Evolutionary conservation across 2,329 filamentous ascomycete genomes (phyloP), one percentile per base, ranked within the genome.

Genomic region (Trichophyton rubrum): DNA sequence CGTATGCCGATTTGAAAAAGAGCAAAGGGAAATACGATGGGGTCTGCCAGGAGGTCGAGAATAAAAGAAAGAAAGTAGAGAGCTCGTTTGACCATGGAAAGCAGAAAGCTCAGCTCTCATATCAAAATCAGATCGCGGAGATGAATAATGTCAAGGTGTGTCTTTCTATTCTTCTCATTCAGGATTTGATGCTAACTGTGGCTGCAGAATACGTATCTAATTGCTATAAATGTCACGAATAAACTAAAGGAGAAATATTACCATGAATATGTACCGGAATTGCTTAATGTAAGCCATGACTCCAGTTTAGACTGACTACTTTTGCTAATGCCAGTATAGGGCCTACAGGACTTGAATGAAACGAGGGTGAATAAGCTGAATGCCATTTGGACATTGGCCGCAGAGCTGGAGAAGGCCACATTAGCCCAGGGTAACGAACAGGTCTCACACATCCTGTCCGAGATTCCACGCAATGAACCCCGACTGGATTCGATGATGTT

Each of bases 161-260:
- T 58, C 15, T 38, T 38, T 38, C n/a, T 2, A 27, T 5, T 35
- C 5, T 5, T 49, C 11, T 8, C 20, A 27, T 17, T 27, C 7
- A 33, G 13, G n/a, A n/a, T 35, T 8, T 7, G n/a, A 43, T 57
- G 40, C 35, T 57, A 57, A 57, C 11, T 11, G 3, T 17, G 13
- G 15, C 24, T 20, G 13, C 66, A 84, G 79, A 99, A 99, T 73
- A 90, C 88, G n/a, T 99, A 99, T 71, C 78, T 99, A 63, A 96
- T 99, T 69, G 83, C 85, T 63, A 96, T 99, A 77, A 95, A 95
- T 71, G 89, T 97, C 62, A 95, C 91, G 38, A 99, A 99, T 75
- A 95, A 93, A 77, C 86, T 96, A 70, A 99, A 97, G 77, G 90
- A 96, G 71, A 89, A 87, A 70, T 97, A 97, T 77, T 99, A 96